phyloP scores from a whole-genome alignment of 2,329 filamentous ascomycete genomes.

The Colletotrichum spaethianum region DNA sequence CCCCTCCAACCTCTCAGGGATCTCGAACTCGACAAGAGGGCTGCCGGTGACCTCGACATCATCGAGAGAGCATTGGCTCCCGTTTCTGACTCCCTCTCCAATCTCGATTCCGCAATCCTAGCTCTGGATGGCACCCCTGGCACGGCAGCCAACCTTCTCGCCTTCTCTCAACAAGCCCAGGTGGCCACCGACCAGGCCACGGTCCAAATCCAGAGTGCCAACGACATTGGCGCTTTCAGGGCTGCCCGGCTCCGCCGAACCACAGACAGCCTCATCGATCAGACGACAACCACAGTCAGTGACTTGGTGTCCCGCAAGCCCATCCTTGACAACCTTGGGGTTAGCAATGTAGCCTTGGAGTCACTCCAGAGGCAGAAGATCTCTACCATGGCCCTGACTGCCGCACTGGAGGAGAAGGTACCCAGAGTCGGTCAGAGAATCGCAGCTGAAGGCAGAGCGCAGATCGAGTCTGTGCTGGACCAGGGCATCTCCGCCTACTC shows the following conservation, averaged over 20 bases:
- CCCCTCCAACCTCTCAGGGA: slow-evolving; percentile 5
- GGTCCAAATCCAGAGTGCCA: slow-evolving; percentile 45
- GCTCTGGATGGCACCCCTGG: slow-evolving; percentile 30
- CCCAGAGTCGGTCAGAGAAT: slow-evolving; percentile 47
- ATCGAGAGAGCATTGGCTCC: slow-evolving; percentile 31
- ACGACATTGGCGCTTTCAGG: slow-evolving; percentile 42
- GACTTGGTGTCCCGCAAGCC: slow-evolving; percentile 46
- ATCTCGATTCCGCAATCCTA: slow-evolving; percentile 31
- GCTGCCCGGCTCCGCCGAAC: slow-evolving; percentile 43
- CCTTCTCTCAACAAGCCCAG: slow-evolving; percentile 33
- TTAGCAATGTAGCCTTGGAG: slow-evolving; percentile 44
- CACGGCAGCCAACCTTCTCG: slow-evolving; percentile 35
- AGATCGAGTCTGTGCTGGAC: slow-evolving; percentile 45
- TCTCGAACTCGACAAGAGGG: slow-evolving; percentile 1
- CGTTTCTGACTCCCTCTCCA: slow-evolving; percentile 23
- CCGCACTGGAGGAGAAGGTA: slow-evolving; percentile 46
- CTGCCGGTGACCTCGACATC: slow-evolving; percentile 18
- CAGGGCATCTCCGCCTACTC: slow-evolving; percentile 43
- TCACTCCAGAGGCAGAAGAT: slow-evolving; percentile 45
- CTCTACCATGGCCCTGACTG: slow-evolving; percentile 43
- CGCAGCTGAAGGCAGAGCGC: slow-evolving; percentile 44
- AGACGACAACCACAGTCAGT: slow-evolving; percentile 44
- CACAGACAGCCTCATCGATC: slow-evolving; percentile 42
- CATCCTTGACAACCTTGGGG: slow-evolving; percentile 46
- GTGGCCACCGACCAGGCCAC: slow-evolving; percentile 43